Evolutionary conservation across 805 yeast genomes (phyloP).

Genomic region (Millerozyma miso): DNA sequence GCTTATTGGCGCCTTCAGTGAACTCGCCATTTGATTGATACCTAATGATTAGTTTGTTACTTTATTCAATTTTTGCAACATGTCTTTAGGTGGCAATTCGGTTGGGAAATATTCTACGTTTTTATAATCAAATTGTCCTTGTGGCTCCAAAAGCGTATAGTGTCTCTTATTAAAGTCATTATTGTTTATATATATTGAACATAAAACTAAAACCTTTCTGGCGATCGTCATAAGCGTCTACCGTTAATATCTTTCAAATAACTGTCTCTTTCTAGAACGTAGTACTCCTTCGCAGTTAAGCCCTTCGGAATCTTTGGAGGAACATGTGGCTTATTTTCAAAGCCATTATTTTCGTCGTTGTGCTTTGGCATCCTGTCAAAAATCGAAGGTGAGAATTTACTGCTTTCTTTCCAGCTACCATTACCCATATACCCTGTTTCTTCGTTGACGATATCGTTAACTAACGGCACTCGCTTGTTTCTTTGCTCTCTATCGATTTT

Average conservation of each 20-base stretch:
- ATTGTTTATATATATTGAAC: too few relatives aligned
- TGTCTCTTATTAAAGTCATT: too few relatives aligned
- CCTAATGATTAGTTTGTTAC: too few relatives aligned
- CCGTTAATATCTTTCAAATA: conserved; percentile 38
- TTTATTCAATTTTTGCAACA: too few relatives aligned
- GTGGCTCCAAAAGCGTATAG: too few relatives aligned
- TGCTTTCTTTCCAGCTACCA: conserved; percentile 19
- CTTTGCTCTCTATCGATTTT: conserved; percentile 14
- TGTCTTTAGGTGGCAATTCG: too few relatives aligned
- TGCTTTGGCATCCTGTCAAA: conserved; percentile 24
- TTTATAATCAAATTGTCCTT: too few relatives aligned
- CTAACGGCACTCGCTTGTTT: conserved; percentile 15
- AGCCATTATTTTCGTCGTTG: conserved; percentile 18
- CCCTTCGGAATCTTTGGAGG: conserved; percentile 45
- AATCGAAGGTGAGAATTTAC: conserved; percentile 30
- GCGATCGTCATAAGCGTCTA: conserved; percentile 5
- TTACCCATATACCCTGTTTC: conserved; percentile 40
- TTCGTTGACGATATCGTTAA: conserved; percentile 27
- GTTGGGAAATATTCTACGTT: too few relatives aligned
- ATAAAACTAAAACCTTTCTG: too few relatives aligned
- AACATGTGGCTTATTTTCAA: conserved; percentile 32
- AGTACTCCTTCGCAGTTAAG: conserved; percentile 38
- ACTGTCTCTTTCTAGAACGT: conserved; percentile 36
- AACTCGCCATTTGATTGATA: too few relatives aligned
- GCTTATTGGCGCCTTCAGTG: too few relatives aligned